Base-by-base conservation (phyloP, 1,139 yeast genomes). In the Ogataea hybrid region DNA sequence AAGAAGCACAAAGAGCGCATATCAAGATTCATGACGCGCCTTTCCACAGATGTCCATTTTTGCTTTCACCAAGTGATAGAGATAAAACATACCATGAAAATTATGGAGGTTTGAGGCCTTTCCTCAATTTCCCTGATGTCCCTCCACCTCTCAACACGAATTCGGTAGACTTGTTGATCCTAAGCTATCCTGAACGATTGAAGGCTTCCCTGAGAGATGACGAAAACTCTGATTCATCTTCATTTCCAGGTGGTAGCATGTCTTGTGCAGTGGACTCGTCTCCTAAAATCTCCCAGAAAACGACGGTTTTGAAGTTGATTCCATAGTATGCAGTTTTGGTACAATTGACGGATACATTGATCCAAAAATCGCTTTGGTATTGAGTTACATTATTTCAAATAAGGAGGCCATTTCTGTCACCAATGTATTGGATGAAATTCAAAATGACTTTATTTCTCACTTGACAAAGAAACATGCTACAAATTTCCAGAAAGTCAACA, bases 1-100 rank as follows among this genome's bases (percentile, higher is more conserved):
- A 79, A 43, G 59, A 59, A 9, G 58, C 64, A 15, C 96, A 89
- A 59, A 82, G 82, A 44, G 69, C 69, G 6, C 95, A 86, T 59
- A 67, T 89, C 2, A 67, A 77, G 18, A 53, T 69, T 10, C 85
- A 86, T 55, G 98, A 92, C 66, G 85, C 87, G 0, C 90, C 96
- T 0, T 88, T 78, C 51, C 94, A 86, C 52, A 66, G 98, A 41
- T 69, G 80, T 17, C 82, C 95, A 0, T 89, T 88, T 57, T 61
- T 90, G 28, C 62, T 90, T 14, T 74, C 75, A 8, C 71, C 70
- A 10, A 71, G 73, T 15, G 64, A 67, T 15, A 48, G 59, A 27
- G 54, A 57, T 35, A 31, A 51, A 14, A 58, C 63, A 0, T 85
- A 83, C 53, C 60, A 67, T 11, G 65, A 68, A 17, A 68, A 73